Evolutionary conservation across 495 filamentous ascomycete genomes (phyloP), one percentile per base, ranked within the genome.

Genomic region (Cercophora newfieldiana): DNA sequence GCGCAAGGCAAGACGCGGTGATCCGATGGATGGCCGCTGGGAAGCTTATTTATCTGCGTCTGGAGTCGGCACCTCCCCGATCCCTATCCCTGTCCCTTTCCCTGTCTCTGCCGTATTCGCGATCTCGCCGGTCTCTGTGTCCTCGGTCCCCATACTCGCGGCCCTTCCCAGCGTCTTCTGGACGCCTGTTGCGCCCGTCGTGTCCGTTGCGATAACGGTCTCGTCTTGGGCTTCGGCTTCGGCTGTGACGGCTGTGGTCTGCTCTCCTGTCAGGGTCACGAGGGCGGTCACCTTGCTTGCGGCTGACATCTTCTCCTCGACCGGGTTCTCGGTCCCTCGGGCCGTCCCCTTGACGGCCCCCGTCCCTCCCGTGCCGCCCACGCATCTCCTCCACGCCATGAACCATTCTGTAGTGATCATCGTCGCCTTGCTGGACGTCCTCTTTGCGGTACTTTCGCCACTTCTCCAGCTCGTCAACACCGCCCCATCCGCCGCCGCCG

Each of bases 401-500:
- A 1, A 99, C 88, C 88, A 96, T 94, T 24, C 83, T 82, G 71
- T 95, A 93, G 16, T 84, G 78, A 53, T 85, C 76, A 14, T 80
- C 77, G n/a, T 73, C 70, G 19, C 59, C 77, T n/a, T 68, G 75
- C 26, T 74, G 76, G 30, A 77, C 71, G n/a, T 89, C 86, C 25
- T 90, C 89, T 22, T 87, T 87, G 62, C 92, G 85, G 73, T 97
- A 99, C 68, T 98, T 93, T 56, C 90, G 85, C 79, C 92, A 90
- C 82, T 93, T 92, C 79, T 98, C 93, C 55, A 99, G 78, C 65
- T 87, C 85, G 44, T 86, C 86, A 21, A 97, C 90, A 59, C 95
- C 95, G 65, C 96, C 95, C 81, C 96, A 98, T 16, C 93, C 93
- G 37, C 94, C 94, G 7, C 90, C 90, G 50, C 90, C 90, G 28